phyloP scores from a whole-genome alignment of 768 basidiomycete species.

The Terana coerulea region DNA sequence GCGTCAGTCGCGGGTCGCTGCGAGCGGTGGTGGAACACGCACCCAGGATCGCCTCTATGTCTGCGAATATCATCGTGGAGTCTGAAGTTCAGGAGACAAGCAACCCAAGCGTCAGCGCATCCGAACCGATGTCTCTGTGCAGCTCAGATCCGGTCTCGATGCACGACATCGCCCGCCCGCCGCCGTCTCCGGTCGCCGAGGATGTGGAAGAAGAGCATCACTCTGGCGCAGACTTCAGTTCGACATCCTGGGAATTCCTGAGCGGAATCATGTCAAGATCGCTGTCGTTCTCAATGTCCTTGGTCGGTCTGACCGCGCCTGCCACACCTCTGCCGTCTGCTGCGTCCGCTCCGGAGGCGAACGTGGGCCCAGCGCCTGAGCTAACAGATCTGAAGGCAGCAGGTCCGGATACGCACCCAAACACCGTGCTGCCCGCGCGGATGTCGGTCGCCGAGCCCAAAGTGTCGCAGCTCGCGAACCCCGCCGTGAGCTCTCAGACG shows the following conservation, averaged over 20 bases:
- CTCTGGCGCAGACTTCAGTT: no score
- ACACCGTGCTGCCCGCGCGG: no score
- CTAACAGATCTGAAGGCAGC: no score
- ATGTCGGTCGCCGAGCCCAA: background rate
- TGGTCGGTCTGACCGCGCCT: background rate
- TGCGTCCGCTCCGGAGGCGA: no score
- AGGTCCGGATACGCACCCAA: background rate
- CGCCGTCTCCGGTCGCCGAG: no score
- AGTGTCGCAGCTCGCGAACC: background rate
- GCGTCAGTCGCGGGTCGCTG: background rate
- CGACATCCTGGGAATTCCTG: conserved; percentile 7
- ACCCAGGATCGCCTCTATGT: background rate
- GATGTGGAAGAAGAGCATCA: no score
- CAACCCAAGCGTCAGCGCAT: background rate
- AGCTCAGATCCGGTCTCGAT: background rate
- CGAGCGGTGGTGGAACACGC: background rate
- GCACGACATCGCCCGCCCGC: no score
- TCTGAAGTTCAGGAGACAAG: background rate
- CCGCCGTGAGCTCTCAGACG: background rate
- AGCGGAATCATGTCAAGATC: conserved; percentile 7
- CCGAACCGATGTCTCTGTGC: background rate
- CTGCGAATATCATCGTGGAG: background rate
- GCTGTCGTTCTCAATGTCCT: conserved; percentile 6
- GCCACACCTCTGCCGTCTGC: background rate
- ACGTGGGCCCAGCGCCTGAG: no score